phyloP scores from a whole-genome alignment of 257 asterid species.

The Solanum microdontum region DNA sequence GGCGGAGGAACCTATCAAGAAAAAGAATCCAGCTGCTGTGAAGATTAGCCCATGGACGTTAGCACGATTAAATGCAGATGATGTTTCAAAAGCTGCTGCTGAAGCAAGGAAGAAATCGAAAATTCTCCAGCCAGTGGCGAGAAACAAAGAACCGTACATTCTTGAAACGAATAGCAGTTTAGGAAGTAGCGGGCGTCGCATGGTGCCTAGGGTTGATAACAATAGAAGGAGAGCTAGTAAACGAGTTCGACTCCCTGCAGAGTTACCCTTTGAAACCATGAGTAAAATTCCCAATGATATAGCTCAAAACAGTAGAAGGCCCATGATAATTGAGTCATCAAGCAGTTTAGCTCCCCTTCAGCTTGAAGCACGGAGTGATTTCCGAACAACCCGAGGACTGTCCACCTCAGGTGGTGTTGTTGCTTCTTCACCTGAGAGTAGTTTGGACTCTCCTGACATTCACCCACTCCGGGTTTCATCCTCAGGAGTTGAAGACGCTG shows the following conservation, averaged over 20 bases:
- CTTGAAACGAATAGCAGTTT: constrained; percentile 54
- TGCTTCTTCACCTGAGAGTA: constrained; percentile 87
- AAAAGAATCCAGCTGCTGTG: constrained; percentile 65
- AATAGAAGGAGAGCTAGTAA: constrained; percentile 59
- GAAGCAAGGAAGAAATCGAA: constrained; percentile 91
- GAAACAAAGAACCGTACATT: constrained; percentile 31
- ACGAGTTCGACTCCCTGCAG: constrained; percentile 80
- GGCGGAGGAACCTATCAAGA: constrained; percentile 56
- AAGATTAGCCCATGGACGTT: constrained; percentile 96
- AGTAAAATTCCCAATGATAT: constrained; percentile 21
- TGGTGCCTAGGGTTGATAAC: constrained; percentile 38
- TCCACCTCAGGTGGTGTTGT: constrained; percentile 30
- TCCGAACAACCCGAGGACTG: constrained; percentile 24
- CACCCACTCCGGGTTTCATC: constrained; percentile 61
- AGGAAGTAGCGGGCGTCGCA: constrained; percentile 58
- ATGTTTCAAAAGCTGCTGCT: constrained; percentile 88
- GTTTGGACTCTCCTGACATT: constrained; percentile 76
- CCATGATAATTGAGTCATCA: constrained; percentile 30
- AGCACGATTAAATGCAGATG: constrained; percentile 83
- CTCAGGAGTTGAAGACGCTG: constrained; percentile 46
- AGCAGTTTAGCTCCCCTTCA: constrained; percentile 59
- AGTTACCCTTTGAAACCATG: constrained; percentile 40
- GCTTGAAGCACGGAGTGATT: constrained; percentile 57
- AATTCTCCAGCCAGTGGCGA: constrained; percentile 55
- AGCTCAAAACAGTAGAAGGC: constrained; percentile 20